Evolutionary conservation across 2,329 filamentous ascomycete genomes (phyloP).

Genomic region (Penicillium fuscoglaucum): DNA sequence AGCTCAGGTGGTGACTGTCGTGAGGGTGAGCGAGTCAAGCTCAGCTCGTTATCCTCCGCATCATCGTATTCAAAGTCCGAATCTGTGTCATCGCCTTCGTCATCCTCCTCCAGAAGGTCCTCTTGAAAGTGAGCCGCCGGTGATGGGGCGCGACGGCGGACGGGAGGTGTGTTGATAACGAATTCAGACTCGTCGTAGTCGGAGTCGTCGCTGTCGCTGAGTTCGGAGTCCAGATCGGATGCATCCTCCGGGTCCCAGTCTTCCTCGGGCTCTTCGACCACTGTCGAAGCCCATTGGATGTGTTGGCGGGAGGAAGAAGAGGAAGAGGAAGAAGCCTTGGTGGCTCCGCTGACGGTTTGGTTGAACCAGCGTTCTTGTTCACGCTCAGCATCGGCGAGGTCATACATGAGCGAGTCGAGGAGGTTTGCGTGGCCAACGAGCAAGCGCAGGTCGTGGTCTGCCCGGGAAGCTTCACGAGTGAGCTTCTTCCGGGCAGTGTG

Average conservation of each 20-base stretch:
- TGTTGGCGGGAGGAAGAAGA: slow-evolving; percentile 57
- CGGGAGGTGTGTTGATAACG: slow-evolving; percentile 39
- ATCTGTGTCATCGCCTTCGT: slow-evolving; percentile 49
- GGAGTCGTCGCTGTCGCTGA: slow-evolving; percentile 49
- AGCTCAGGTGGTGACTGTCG: slow-evolving; percentile 70
- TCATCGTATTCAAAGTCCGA: slow-evolving; percentile 60
- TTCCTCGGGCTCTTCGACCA: slow-evolving; percentile 67
- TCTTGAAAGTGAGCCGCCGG: slow-evolving; percentile 35
- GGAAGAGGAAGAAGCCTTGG: slow-evolving; percentile 42
- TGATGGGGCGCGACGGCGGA: slow-evolving; percentile 34
- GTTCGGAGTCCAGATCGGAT: slow-evolving; percentile 55
- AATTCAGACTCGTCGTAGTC: slow-evolving; percentile 46
- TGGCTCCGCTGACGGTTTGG: slow-evolving; percentile 80
- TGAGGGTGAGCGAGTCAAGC: slow-evolving; percentile 68
- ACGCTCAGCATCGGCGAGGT: slow-evolving; percentile 88
- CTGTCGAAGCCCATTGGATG: slow-evolving; percentile 83
- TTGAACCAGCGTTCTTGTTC: slow-evolving; percentile 99
- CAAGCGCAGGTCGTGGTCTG: slow-evolving; percentile 91
- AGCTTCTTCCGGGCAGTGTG: slow-evolving; percentile 97
- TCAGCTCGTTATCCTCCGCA: slow-evolving; percentile 62
- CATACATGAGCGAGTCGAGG: slow-evolving; percentile 88
- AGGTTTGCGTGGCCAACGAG: slow-evolving; percentile 98
- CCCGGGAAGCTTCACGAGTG: slow-evolving; percentile 80
- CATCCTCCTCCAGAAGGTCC: slow-evolving; percentile 34
- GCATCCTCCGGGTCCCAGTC: slow-evolving; percentile 67